Evolutionary conservation across 129 eudicot species (phyloP).

Genomic region (Tanacetum coccineum): DNA sequence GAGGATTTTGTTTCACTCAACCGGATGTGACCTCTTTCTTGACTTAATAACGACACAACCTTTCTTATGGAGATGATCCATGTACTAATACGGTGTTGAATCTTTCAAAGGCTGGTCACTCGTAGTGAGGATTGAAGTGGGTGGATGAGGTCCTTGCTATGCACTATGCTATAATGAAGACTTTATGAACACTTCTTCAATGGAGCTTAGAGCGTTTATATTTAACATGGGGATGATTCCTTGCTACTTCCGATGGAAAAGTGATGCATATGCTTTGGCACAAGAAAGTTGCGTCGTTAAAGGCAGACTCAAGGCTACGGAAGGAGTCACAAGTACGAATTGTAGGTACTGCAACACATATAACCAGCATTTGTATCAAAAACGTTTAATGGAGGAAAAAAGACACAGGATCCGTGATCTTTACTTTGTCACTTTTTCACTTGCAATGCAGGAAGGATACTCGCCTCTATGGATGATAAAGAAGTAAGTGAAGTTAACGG

Average conservation of each 20-base stretch:
- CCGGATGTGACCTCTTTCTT: not conserved
- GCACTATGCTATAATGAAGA: conserved; percentile 82
- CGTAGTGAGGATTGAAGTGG: conserved; percentile 15
- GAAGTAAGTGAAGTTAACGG: conserved; percentile 29
- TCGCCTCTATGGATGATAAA: conserved; percentile 41
- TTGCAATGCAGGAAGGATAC: conserved; percentile 70
- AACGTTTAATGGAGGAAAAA: not conserved
- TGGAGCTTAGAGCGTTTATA: conserved; percentile 74
- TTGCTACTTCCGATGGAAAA: conserved; percentile 91
- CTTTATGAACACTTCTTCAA: conserved; percentile 76
- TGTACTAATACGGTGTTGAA: conserved; percentile 16
- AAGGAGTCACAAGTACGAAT: conserved; percentile 98
- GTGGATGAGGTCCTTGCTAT: conserved; percentile 51
- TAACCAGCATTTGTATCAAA: not conserved
- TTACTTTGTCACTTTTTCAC: not conserved
- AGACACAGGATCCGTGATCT: not conserved
- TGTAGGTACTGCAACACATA: conserved; percentile 69
- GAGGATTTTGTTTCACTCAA: not conserved
- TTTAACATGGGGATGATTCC: conserved; percentile 95
- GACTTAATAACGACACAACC: not conserved
- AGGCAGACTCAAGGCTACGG: conserved; percentile 90
- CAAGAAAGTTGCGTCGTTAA: conserved; percentile 87
- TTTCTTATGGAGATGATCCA: conserved; percentile 10
- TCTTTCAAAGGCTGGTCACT: conserved; percentile 61
- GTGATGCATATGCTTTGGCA: conserved; percentile 90